Evolutionary conservation across 306 rosid genomes (phyloP), one percentile per base, ranked within the genome.

Genomic region (Castanea mollissima): DNA sequence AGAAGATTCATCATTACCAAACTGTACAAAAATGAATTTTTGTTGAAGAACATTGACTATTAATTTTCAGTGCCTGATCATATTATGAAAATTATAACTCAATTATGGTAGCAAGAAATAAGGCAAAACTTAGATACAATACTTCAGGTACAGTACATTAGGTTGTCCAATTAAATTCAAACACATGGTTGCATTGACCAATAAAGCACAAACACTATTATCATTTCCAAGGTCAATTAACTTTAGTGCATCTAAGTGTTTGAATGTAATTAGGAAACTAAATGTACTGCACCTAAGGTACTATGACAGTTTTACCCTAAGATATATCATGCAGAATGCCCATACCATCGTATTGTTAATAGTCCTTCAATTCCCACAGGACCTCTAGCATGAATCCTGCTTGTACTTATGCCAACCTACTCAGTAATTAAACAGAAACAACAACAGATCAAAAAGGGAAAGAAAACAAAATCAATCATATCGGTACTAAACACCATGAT

Each of bases 311-410:
- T 38, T 38, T 41, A 41, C 46, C 12, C 46, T 8, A 41, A 41
- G 46, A 8, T 8, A 41, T 41, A 2, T n/a, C 29, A 56, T 59
- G 80, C 20, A 71, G 62, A 78, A 80, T 54, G 79, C 35, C 1
- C 63, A 51, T 92, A 94, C 99, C 99, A 94, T 92, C 92, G 79
- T 38, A 88, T 81, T 59, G 97, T 92, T 81, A 92, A 78, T 79
- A 94, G 76, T 51, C 99, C 99, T 78, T 94, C 99, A n/a, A 95
- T 95, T 80, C 97, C 99, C n/a, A 95, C 97, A 1, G 99, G 97
- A 71, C 97, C 99, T 81, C 99, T 83, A 73, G 94, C 92, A 83
- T 95, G 99, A 83, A 89, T 92, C 68, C 92, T 82, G 69, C 94
- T 82, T 19, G 93, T 89, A 68, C 92, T 89, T 79, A 88, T 90